phyloP scores from a whole-genome alignment of 805 yeast species.

The Candida boleticola region DNA sequence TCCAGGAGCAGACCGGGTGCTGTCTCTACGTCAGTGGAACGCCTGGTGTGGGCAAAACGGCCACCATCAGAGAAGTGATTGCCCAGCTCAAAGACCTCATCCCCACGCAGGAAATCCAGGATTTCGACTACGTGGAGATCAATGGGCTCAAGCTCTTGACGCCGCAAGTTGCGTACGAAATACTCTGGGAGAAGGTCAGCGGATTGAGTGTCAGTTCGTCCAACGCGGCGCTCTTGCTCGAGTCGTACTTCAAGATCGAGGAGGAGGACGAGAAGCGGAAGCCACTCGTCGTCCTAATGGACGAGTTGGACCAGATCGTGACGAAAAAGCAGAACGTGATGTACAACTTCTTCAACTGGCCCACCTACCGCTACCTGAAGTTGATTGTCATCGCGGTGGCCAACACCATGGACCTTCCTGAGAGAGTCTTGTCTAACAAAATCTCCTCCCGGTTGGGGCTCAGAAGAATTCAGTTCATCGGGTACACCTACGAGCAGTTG shows the following conservation, averaged over 20 bases:
- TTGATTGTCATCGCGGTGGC: slow-evolving; percentile 91
- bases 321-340: slow-evolving; percentile 79
- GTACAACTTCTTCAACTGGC: slow-evolving; percentile 98
- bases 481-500: slow-evolving; percentile 80
- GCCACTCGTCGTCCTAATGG: slow-evolving; percentile 76
- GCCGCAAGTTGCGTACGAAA: slow-evolving; percentile 80
- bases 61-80: slow-evolving; percentile 85
- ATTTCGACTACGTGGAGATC: slow-evolving; percentile 77
- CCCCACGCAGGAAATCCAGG: slow-evolving; percentile 23
- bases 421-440: slow-evolving; percentile 80
- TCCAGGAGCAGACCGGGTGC: slow-evolving; percentile 69
- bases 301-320: slow-evolving; percentile 91
- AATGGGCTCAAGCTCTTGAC: slow-evolving; percentile 84
- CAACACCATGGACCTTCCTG: slow-evolving; percentile 96
- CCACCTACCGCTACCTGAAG: slow-evolving; percentile 75
- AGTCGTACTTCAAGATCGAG: slow-evolving; percentile 57
- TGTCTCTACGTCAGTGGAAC: slow-evolving; percentile 93
- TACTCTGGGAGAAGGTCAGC: slow-evolving; percentile 73
- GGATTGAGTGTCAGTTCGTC: slow-evolving; percentile 56
- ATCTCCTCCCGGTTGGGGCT: slow-evolving; percentile 89
- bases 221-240: slow-evolving; percentile 66
- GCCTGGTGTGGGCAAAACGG: slow-evolving; percentile 97
- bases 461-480: slow-evolving; percentile 81
- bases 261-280: slow-evolving; percentile 29
- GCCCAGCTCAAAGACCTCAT: slow-evolving; percentile 52